Evolutionary conservation across 2,329 filamentous ascomycete species (phyloP).

Genomic region (Trichoderma atrobrunneum): DNA sequence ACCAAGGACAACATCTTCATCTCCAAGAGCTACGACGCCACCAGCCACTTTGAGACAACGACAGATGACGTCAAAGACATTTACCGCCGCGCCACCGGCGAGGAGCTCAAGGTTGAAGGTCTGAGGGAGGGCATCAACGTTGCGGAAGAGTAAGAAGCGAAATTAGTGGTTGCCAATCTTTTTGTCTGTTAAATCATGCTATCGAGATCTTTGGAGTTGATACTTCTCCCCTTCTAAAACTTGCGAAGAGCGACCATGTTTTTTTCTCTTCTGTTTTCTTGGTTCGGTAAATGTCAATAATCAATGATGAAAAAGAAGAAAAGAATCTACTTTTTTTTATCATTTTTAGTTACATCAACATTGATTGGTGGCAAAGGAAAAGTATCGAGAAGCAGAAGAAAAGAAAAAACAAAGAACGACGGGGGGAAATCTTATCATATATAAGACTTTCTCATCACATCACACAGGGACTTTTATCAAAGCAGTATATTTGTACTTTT

Average conservation of each 20-base stretch:
- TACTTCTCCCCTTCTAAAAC: constrained; percentile 1
- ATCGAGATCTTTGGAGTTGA: constrained; percentile 15
- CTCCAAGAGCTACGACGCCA: constrained; percentile 97
- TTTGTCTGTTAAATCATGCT: constrained; percentile 10
- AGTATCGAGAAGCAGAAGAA: not conserved
- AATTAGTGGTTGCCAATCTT: constrained; percentile 9
- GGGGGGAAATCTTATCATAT: not conserved
- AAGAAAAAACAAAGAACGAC: not conserved
- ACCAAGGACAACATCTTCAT: constrained; percentile 90
- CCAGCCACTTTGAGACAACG: constrained; percentile 92
- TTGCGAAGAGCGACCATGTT: constrained; percentile 13
- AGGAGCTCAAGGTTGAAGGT: constrained; percentile 85
- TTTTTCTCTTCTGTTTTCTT: not conserved
- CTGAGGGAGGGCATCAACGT: constrained; percentile 77
- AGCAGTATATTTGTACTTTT: constrained; percentile 13
- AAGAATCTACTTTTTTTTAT: not conserved
- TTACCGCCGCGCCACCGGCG: constrained; percentile 77
- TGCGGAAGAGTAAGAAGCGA: constrained; percentile 57
- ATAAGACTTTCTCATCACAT: not conserved
- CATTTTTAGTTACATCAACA: not conserved
- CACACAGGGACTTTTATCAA: not conserved
- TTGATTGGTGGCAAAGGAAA: not conserved
- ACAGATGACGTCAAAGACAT: constrained; percentile 93
- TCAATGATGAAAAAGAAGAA: constrained; percentile 15
- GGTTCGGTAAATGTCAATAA: constrained; percentile 20